Base-by-base conservation (phyloP, 805 yeast genomes). In the Wickerhamia fluorescens region DNA sequence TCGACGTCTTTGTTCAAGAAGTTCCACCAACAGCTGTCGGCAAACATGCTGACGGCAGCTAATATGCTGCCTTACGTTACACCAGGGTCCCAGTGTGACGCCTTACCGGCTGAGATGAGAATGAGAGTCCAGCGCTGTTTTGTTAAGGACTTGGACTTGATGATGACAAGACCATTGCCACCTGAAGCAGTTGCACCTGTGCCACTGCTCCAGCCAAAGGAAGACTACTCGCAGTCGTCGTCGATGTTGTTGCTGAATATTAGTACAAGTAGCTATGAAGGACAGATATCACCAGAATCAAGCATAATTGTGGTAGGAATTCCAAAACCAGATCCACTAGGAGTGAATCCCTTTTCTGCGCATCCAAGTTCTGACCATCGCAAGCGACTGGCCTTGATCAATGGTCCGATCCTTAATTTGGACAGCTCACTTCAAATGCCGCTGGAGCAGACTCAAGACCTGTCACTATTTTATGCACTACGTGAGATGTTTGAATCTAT, bases 401-500 rank as follows among this genome's bases (percentile, higher is more conserved):
- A 68, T 27, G 96, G 96, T 0, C 96, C 96, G 1, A 75, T 92
- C 4, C 48, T 88, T 28, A 87, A 88, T 49, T 51, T 88, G 24
- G 96, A 89, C 48, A 75, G 75, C 36, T 66, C 83, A 1, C 54
- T 77, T 28, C 66, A 68, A 34, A 52, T 58, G 14, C 64, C 68
- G 7, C 37, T 44, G 9, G 54, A 52, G 24, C 53, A 47, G 23
- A 42, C 35, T 7, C 58, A 58, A 5, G 53, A 51, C 7, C 38
- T 56, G 12, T 51, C 51, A 3, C 42, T 63, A 16, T 34, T 62
- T 10, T 77, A 78, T 46, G 74, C 92, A 0, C 58, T 89, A 34
- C 85, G 84, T 47, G 98, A 92, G 51, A 59, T 86, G 8, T 89
- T 84, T 51, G 96, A 87, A 50, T 60, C 81, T 34, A 81, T 89